Evolutionary conservation across 306 rosid species (phyloP), one percentile per base, ranked within the genome.

Genomic region (Rosa chinensis): DNA sequence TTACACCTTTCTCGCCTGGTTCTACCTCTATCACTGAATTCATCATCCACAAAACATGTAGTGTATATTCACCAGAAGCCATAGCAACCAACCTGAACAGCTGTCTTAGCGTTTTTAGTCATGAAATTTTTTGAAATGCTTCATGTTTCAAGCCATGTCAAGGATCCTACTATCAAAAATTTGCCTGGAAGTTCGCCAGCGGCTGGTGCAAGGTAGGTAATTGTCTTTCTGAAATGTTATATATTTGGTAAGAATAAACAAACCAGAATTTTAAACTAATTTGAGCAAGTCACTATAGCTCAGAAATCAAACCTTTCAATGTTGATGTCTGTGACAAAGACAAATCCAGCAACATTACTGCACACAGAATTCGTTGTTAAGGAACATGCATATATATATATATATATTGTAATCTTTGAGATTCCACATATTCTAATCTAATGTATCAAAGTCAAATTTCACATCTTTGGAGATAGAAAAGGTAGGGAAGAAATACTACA

Each of bases 171-270:
- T 68, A 91, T 89, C 88, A 91, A 83, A 88, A 86, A 91, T 82
- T 91, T 92, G 90, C 96, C 85, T 4, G 99, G 99, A 81, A 95
- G 98, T 4, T 92, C 98, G 40, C 98, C 99, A 2, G 94, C 90
- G 12, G 97, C 82, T 12, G 99, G 99, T 53, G 97, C 92, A 37
- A 91, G 94, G 83, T 90, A 95, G 23, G 97, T 92, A 32, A 95
- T 74, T 84, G 88, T 95, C 89, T 95, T 95, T 90, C 99, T 95
- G 99, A 25, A 78, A 72, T 66, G 47, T 72, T 35, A 77, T 43
- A 77, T 47, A 74, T 50, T 76, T 50, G 48, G 83, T 87, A 44
- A 87, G 77, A 73, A 35, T 49, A 44, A 39, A 23, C 47, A 87
- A 74, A 71, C 50, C 1, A 70, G 69, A 12, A 70, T 80, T 62